Conservation (phyloP, 441 rosid species). For the Capsella rubella region DNA sequence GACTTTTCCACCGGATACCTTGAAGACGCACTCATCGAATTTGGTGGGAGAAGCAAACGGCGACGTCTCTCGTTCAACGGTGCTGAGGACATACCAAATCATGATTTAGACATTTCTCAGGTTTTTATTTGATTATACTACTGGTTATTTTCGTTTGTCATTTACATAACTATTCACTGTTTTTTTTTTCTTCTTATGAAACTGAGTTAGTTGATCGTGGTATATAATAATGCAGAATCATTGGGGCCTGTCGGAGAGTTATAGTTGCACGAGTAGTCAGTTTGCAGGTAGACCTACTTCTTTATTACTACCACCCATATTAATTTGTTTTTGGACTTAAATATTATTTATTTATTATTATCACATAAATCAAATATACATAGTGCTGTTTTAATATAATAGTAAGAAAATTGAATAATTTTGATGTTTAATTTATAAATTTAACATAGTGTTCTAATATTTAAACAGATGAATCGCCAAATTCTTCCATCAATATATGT, state of each 20-base stretch:
- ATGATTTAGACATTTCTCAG: slow-evolving; percentile 30
- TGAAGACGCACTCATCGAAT: slow-evolving; percentile 81
- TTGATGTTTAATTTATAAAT: background rate
- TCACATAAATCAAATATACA: background rate
- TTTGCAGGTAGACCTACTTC: slow-evolving; percentile 45
- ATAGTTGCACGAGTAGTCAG: slow-evolving; percentile 58
- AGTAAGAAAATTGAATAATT: background rate
- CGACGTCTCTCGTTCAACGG: slow-evolving; percentile 54
- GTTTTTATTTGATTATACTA: no score
- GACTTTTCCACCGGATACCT: slow-evolving; percentile 83
- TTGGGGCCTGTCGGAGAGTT: slow-evolving; percentile 63
- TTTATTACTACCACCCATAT: slow-evolving; percentile 14
- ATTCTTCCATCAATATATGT: slow-evolving; percentile 30
- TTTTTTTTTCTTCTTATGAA: slow-evolving; percentile 43
- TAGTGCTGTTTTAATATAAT: background rate
- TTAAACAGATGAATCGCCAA: slow-evolving; percentile 38
- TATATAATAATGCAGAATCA: slow-evolving; percentile 39
- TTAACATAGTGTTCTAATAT: background rate
- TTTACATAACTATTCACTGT: background rate
- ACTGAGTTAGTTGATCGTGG: slow-evolving; percentile 49
- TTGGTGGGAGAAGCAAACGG: slow-evolving; percentile 64
- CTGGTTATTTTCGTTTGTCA: background rate
- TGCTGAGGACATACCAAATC: slow-evolving; percentile 31
- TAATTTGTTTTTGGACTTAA: background rate
- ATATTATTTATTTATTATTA: background rate